Conservation (phyloP, 2,329 filamentous ascomycete species). For the Neurospora sp. region DNA sequence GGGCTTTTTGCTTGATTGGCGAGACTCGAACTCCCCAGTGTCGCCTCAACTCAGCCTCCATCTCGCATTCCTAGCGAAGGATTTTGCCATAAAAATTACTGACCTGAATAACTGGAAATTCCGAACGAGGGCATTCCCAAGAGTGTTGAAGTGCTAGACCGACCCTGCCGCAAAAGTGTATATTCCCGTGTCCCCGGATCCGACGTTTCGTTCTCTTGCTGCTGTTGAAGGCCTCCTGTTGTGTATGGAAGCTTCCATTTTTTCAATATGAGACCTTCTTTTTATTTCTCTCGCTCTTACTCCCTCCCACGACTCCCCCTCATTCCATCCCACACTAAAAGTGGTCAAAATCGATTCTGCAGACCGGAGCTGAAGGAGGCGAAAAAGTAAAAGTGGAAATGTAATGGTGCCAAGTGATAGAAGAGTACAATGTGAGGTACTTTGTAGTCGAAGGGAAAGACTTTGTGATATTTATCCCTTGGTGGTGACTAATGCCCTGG, state of each 20-base stretch:
- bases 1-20: not conserved
- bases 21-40: not conserved
- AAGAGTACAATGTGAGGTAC: not conserved
- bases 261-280: not conserved
- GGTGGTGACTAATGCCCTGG: not conserved
- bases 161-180: not conserved
- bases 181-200: slow-evolving; percentile 14
- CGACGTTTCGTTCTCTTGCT: slow-evolving; percentile 6
- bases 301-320: not conserved
- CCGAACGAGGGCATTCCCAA: not conserved
- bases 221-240: slow-evolving; percentile 6
- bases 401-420: not conserved
- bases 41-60: not conserved
- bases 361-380: not conserved
- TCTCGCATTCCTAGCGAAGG: not conserved
- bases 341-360: not conserved
- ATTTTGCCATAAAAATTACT: not conserved
- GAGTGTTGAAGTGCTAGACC: not conserved
- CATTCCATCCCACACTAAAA: not conserved
- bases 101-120: not conserved
- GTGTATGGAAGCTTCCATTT: slow-evolving; percentile 4
- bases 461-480: not conserved
- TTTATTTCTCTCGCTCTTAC: not conserved
- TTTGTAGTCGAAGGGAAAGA: not conserved
- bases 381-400: not conserved